A percentile compares a stretch with the other conserved stretches of the same genome.
These are phyloP conservation scores for Annona cherimola DNA, from an alignment of 164 flowering plant genomes.

Conservation along the genomic window DNA sequence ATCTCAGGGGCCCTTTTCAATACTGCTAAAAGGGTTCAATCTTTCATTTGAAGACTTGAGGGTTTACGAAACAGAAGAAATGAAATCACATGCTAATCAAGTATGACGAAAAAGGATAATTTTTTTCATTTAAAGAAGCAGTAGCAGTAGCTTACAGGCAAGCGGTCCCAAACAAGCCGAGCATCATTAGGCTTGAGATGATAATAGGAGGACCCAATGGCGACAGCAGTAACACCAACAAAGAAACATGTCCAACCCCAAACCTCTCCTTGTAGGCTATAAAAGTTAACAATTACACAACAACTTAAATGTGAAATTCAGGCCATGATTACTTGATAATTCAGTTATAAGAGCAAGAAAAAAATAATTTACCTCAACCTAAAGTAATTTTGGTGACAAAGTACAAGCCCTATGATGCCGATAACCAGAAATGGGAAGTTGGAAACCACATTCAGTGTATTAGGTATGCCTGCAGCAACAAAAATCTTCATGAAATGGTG, in stretches of 20 bases:
- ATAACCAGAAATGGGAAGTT: conserved; percentile 82
- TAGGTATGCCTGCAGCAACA: conserved; percentile 80
- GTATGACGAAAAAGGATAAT: neutral
- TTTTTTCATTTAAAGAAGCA: neutral
- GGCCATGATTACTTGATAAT: neutral
- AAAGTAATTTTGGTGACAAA: conserved; percentile 68
- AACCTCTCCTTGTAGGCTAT: conserved; percentile 79
- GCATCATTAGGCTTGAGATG: conserved; percentile 91
- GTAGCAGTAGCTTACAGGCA: conserved; percentile 59
- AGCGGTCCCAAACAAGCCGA: conserved; percentile 90
- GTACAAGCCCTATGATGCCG: conserved; percentile 74
- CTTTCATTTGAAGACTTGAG: too few species aligned
- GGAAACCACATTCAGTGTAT: conserved; percentile 75
- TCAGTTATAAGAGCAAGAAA: neutral
- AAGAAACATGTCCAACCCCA: conserved; percentile 84
- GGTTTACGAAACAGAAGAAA: too few species aligned
- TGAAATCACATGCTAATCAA: neutral
- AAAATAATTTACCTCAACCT: conserved; percentile 46
- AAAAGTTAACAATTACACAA: neutral
- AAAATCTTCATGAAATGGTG: neutral
- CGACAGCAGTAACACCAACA: conserved; percentile 88
- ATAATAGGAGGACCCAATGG: conserved; percentile 86
- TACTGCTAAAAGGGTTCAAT: too few species aligned
- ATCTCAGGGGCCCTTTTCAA: too few species aligned
- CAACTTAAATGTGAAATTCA: too few species aligned